These are phyloP conservation scores for Hymenochaete sp. DNA, from an alignment of 1,284 basidiomycete species.

Conservation along the genomic window DNA sequence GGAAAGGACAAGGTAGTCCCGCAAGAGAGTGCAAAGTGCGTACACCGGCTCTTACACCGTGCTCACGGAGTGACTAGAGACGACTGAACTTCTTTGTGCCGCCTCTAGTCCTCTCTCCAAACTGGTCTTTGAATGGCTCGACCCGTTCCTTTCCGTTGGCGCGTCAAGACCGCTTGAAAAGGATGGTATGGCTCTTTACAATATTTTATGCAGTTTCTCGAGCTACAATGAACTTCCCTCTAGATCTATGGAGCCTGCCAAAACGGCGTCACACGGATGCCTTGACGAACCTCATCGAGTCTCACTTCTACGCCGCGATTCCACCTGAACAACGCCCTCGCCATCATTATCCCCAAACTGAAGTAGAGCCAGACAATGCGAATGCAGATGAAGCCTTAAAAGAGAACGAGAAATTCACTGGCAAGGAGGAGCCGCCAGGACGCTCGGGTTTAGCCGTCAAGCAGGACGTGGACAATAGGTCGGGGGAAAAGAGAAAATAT, in stretches of 20 bases:
- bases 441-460: neutral
- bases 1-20: conserved; percentile 14
- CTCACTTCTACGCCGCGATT: conserved; percentile 40
- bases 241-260: conserved; percentile 50
- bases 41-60: neutral
- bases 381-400: neutral
- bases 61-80: neutral
- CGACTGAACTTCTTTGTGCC: neutral
- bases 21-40: conserved; percentile 12
- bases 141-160: conserved; percentile 12
- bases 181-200: conserved; percentile 12
- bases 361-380: neutral
- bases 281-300: conserved; percentile 36
- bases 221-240: neutral
- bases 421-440: neutral
- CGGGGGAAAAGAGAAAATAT: conserved; percentile 17
- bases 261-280: conserved; percentile 29
- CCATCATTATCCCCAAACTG: conserved; percentile 14
- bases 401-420: neutral
- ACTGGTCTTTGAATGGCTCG: conserved; percentile 15
- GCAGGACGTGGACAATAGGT: neutral
- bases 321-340: conserved; percentile 39
- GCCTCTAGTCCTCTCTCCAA: conserved; percentile 5
- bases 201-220: neutral
- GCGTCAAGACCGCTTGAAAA: conserved; percentile 14